Evolutionary conservation across 192 early-diverging fungal species (phyloP), one percentile per base, ranked within the genome.

Genomic region (Gryganskiella cystojenkinii): DNA sequence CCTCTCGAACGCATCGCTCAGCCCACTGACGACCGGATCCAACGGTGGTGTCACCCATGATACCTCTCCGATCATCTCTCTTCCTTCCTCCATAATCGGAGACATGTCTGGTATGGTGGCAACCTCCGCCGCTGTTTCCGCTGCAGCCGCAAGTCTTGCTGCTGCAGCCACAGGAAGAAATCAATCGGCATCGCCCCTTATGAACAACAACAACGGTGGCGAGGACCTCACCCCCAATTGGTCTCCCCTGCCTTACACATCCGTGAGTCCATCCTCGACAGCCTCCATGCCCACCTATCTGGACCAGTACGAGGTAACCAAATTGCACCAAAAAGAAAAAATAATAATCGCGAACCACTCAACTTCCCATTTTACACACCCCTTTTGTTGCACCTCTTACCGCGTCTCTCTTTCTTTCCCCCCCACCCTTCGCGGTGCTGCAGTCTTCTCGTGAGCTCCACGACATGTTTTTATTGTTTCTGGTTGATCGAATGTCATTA

Each of bases 211-310:
- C 25, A 17, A 49, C 1, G 60, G 14, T 49, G 43, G 17, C 28
- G 63, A 64, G 14, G 58, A 9, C 15, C 50, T 65, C 55, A 73
- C 56, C 3, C 66, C 74, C 8, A 56, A 65, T 7, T 68, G 74
- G 74, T 59, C 74, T 28, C 56, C 67, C 5, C 31, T 40, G 37
- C 37, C 59, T 3, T 14, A 50, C 57, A 51, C 67, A 20, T 69
- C 60, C n/a, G 57, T 61, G 34, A 78, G 74, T 24, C 74, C 74
- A 24, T 69, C 74, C 20, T 78, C 74, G 6, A 69, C 56, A 2
- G 47, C 74, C 7, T 64, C 74, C 0, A 60, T 78, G 61, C 74
- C 74, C 30, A 56, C 74, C 19, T 78, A 69, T 54, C 6, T 78
- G 30, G 54, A 68, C 30, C 62, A 42, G 10, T 58, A 69, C 20